Conservation (phyloP, 305 asterid species). For the Withania somnifera region DNA sequence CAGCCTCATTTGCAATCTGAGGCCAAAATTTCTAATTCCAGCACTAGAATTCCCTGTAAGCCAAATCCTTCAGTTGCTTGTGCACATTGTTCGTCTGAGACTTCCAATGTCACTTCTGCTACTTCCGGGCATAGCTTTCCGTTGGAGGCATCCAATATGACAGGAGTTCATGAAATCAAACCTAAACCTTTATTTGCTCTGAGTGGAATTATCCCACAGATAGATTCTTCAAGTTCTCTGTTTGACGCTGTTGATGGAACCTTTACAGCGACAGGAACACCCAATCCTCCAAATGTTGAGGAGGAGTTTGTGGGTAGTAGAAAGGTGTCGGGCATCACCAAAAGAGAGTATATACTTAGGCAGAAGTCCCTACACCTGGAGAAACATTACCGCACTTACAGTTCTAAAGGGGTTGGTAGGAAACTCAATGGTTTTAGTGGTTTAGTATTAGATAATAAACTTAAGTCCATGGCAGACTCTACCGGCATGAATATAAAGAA, state of each 20-base stretch:
- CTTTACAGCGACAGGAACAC: constrained; percentile 43
- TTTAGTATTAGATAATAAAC: constrained; percentile 74
- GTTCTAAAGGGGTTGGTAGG: constrained; percentile 62
- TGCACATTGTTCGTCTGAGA: constrained; percentile 31
- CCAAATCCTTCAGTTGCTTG: constrained; percentile 28
- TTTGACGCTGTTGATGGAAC: constrained; percentile 32
- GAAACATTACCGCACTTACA: constrained; percentile 53
- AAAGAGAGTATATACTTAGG: constrained; percentile 62
- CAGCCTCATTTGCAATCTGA: constrained; percentile 26
- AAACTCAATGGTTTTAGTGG: constrained; percentile 58
- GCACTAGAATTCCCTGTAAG: constrained; percentile 25
- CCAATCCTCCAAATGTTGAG: constrained; percentile 32
- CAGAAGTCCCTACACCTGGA: constrained; percentile 74
- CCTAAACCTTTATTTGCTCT: constrained; percentile 23
- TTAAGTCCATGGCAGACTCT: constrained; percentile 58
- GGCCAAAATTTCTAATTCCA: constrained; percentile 29
- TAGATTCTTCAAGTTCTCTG: constrained; percentile 28
- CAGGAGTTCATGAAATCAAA: constrained; percentile 23
- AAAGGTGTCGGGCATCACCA: constrained; percentile 63
- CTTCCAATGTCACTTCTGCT: constrained; percentile 18
- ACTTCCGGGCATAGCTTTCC: constrained; percentile 32
- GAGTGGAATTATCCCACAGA: constrained; percentile 32
- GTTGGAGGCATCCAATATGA: constrained; percentile 30
- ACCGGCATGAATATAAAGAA: constrained; percentile 44
- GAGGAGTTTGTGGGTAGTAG: constrained; percentile 64